Conservation (phyloP, 345 rosid genomes). For the Heritiera littoralis region DNA sequence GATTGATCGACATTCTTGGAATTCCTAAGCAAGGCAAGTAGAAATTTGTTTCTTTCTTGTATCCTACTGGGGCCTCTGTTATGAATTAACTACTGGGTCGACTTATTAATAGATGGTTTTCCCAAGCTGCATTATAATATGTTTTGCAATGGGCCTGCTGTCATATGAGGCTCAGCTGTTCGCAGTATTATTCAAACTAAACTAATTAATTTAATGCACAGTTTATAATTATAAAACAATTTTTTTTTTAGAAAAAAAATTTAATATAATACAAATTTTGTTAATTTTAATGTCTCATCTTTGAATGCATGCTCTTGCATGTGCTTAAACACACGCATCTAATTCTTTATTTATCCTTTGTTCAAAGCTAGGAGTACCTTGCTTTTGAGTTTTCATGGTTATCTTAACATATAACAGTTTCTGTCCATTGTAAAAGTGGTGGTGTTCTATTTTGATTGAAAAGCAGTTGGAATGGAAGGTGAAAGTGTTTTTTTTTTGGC, state of each 20-base stretch:
- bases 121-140: neutral
- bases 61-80: neutral
- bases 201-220: neutral
- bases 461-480: neutral
- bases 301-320: neutral
- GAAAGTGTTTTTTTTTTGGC: neutral
- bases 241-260: neutral
- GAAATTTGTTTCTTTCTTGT: neutral
- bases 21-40: neutral
- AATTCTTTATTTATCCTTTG: neutral
- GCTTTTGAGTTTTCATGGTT: neutral
- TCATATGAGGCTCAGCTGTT: neutral
- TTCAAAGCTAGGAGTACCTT: neutral
- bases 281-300: neutral
- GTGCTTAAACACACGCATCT: neutral
- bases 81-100: neutral
- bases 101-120: constrained; percentile 8
- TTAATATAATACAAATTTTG: neutral
- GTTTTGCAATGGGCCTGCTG: neutral
- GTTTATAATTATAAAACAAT: neutral
- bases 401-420: neutral
- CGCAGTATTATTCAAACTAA: neutral
- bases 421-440: neutral
- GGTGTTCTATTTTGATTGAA: neutral
- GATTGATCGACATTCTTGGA: neutral